Percentiles rank a stretch among this genome's conserved stretches.
These are phyloP conservation scores for Triglochin maritima DNA, from an alignment of 106 monocot species.

Conservation along the genomic window DNA sequence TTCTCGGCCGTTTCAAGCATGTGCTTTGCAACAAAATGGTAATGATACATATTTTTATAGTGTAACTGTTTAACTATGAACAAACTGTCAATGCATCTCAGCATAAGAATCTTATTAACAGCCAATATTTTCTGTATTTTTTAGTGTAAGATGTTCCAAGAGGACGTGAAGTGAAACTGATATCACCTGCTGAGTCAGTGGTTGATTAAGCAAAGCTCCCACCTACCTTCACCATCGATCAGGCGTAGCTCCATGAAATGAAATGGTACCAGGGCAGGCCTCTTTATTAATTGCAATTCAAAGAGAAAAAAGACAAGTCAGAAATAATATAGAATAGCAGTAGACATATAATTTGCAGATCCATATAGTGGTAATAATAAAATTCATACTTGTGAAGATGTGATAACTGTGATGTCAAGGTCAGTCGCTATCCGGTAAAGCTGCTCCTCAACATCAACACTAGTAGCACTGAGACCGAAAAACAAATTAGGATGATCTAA, in stretches of 20 bases:
- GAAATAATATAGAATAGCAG: neutral
- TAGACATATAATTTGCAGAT: neutral
- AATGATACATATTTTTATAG: too few relatives aligned
- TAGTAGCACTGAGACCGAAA: conserved; percentile 69
- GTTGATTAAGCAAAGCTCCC: conserved; percentile 30
- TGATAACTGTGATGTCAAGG: conserved; percentile 84
- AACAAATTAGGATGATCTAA: neutral
- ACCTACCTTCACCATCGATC: conserved; percentile 45
- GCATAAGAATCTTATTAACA: too few relatives aligned
- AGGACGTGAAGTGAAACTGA: too few relatives aligned
- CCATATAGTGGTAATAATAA: neutral
- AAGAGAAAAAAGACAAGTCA: neutral
- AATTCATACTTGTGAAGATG: conserved; percentile 53
- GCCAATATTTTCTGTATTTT: too few relatives aligned
- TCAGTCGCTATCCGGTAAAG: conserved; percentile 71
- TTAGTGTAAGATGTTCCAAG: too few relatives aligned
- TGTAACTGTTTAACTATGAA: too few relatives aligned
- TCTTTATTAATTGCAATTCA: conserved; percentile 2
- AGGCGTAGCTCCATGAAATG: conserved; percentile 32
- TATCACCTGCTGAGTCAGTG: conserved; percentile 1
- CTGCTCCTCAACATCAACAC: conserved; percentile 98
- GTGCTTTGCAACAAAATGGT: too few relatives aligned
- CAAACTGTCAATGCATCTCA: too few relatives aligned
- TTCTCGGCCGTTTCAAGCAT: too few relatives aligned
- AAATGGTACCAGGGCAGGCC: conserved; percentile 34